Conservation (phyloP, 306 rosid genomes). For the Medicago arabica region DNA sequence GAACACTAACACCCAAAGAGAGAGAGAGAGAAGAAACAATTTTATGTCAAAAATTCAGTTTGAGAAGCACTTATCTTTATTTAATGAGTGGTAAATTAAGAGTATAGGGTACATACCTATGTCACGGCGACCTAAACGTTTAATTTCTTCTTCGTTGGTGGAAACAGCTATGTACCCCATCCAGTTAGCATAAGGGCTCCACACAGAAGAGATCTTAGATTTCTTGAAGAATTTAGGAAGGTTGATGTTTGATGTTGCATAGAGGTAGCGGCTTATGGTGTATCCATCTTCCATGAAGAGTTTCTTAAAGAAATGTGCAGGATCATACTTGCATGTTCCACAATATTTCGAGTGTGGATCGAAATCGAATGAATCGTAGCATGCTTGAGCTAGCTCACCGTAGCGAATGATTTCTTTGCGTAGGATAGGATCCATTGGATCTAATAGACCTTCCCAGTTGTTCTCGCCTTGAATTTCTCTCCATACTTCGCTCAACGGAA, state of each 20-base stretch:
- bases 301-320: constrained; percentile 55
- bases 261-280: constrained; percentile 64
- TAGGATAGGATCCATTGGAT: constrained; percentile 62
- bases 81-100: neutral
- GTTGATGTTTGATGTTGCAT: constrained; percentile 78
- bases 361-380: constrained; percentile 71
- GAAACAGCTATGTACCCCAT: constrained; percentile 71
- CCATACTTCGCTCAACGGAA: constrained; percentile 52
- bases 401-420: constrained; percentile 66
- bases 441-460: constrained; percentile 64
- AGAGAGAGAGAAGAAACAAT: too few relatives aligned
- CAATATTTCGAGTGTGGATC: constrained; percentile 77
- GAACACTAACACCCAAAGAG: too few relatives aligned
- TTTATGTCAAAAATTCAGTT: too few relatives aligned
- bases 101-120: constrained; percentile 25
- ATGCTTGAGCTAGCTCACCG: constrained; percentile 69
- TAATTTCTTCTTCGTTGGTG: constrained; percentile 44
- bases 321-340: constrained; percentile 70
- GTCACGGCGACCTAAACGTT: constrained; percentile 67
- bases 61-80: too few relatives aligned
- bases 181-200: constrained; percentile 85
- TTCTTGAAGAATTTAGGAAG: constrained; percentile 78
- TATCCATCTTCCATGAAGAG: constrained; percentile 50
- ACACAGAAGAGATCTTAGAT: constrained; percentile 51
- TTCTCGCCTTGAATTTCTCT: constrained; percentile 61